Percentiles rank a stretch among this genome's conserved stretches.
phyloP scores from a whole-genome alignment of 2,329 filamentous ascomycete species.

The Fusarium sulawesiense region DNA sequence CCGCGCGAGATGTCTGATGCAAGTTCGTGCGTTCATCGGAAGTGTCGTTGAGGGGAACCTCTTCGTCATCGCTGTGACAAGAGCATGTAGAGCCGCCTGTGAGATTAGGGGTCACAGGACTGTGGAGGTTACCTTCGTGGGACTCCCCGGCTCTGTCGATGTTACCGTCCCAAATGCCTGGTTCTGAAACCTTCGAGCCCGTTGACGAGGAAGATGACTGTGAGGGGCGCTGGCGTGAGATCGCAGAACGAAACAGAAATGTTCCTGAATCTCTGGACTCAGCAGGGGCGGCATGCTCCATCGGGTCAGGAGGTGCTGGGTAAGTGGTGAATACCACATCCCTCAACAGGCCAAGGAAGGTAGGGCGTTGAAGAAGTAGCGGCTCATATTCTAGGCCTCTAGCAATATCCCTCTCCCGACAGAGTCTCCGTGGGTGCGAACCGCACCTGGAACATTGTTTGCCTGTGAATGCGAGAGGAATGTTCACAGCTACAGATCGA shows the following conservation, averaged over 20 bases:
- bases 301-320: neutral
- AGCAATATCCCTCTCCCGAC: slow-evolving; percentile 18
- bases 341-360: neutral
- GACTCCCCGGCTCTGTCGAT: neutral
- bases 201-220: neutral
- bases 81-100: slow-evolving; percentile 19
- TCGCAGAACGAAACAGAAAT: neutral
- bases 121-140: neutral
- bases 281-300: neutral
- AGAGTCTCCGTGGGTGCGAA: slow-evolving; percentile 23
- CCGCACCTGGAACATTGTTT: slow-evolving; percentile 37
- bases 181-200: neutral
- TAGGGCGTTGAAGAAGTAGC: neutral
- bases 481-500: neutral
- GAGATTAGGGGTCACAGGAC: slow-evolving; percentile 11
- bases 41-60: neutral
- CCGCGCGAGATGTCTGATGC: neutral
- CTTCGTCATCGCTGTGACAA: slow-evolving; percentile 4
- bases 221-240: neutral
- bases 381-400: neutral
- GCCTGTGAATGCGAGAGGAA: slow-evolving; percentile 11
- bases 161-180: neutral
- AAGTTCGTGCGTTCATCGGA: neutral
- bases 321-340: neutral
- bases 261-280: neutral